Conservation (phyloP, 2,329 filamentous ascomycete species). For the Colletotrichum cuscutae region DNA sequence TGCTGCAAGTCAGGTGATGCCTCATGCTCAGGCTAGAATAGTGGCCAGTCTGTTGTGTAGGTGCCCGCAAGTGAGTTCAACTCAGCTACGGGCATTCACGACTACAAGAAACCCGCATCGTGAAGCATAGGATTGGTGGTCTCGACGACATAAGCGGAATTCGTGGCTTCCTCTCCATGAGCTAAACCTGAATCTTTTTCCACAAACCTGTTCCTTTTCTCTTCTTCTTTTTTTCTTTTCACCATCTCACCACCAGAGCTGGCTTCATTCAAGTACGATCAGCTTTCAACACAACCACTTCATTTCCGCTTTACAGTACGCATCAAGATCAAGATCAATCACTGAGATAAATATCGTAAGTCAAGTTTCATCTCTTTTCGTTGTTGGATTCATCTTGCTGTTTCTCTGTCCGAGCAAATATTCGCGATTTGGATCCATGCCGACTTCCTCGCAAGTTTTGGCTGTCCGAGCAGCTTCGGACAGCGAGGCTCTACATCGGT, state of each 20-base stretch:
- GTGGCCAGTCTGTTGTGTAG: not conserved
- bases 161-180: not conserved
- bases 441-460: not conserved
- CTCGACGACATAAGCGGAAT: not conserved
- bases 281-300: not conserved
- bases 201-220: not conserved
- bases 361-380: not conserved
- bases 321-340: not conserved
- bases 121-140: not conserved
- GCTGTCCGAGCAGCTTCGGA: not conserved
- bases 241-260: not conserved
- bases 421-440: not conserved
- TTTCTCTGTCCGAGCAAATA: not conserved
- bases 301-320: not conserved
- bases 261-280: not conserved
- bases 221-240: not conserved
- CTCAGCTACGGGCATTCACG: too few species aligned
- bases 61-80: not conserved
- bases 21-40: not conserved
- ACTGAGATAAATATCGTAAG: not conserved
- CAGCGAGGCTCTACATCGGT: not conserved
- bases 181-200: not conserved
- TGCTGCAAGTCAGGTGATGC: not conserved
- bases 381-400: not conserved
- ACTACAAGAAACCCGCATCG: not conserved